Conservation (phyloP, 768 basidiomycete genomes). For the Pholiota conissans region DNA sequence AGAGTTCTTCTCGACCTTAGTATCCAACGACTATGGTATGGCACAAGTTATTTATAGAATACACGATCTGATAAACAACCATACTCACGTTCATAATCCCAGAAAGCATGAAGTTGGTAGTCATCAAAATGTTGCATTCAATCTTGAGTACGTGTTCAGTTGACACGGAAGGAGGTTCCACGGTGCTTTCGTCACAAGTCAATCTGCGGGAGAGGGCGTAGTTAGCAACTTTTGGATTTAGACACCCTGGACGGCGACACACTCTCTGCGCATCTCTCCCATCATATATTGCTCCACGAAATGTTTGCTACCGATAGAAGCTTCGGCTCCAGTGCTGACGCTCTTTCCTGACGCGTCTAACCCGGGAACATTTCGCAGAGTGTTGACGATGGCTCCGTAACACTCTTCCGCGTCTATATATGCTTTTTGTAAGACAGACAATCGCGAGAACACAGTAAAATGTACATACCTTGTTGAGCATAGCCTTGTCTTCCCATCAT, state of each 20-base stretch:
- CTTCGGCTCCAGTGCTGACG: constrained; percentile 24
- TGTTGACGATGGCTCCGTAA: constrained; percentile 71
- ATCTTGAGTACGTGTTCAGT: constrained; percentile 83
- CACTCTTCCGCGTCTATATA: constrained; percentile 85
- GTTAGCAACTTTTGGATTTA: background rate
- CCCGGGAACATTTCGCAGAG: constrained; percentile 71
- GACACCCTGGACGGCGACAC: constrained; percentile 14
- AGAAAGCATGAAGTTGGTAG: constrained; percentile 85
- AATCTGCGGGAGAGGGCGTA: constrained; percentile 44
- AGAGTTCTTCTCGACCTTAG: constrained; percentile 84
- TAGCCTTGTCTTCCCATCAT: constrained; percentile 40
- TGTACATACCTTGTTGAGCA: constrained; percentile 71
- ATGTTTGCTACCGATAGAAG: constrained; percentile 38
- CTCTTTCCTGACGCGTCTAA: constrained; percentile 33
- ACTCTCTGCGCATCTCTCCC: constrained; percentile 77
- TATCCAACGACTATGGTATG: constrained; percentile 69
- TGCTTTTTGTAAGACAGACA: background rate
- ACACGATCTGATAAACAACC: background rate
- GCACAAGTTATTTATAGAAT: background rate
- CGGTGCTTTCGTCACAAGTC: constrained; percentile 78
- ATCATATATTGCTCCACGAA: constrained; percentile 84
- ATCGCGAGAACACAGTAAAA: constrained; percentile 24
- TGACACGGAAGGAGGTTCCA: constrained; percentile 66
- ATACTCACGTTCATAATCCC: constrained; percentile 75
- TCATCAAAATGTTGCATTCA: constrained; percentile 86